These are phyloP conservation scores for Cryptococcus sp. DNA, from an alignment of 1,284 basidiomycete species.

Conservation along the genomic window DNA sequence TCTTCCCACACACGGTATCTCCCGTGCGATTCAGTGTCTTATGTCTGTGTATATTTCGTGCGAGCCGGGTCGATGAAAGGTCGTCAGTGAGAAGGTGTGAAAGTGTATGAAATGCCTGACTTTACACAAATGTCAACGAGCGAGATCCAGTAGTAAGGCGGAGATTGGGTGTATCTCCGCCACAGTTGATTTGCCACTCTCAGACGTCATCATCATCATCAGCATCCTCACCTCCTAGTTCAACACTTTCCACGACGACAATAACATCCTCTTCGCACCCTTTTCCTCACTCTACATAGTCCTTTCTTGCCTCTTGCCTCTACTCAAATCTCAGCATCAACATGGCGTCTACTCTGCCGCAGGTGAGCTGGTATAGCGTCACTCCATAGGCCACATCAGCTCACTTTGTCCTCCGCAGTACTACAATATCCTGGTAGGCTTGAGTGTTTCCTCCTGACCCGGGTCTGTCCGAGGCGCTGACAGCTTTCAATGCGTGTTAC, in stretches of 20 bases:
- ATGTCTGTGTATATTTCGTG: too few relatives aligned
- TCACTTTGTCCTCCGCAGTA: constrained; percentile 31
- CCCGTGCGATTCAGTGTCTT: too few relatives aligned
- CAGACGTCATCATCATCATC: neutral
- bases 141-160: neutral
- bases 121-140: too few relatives aligned
- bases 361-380: constrained; percentile 17
- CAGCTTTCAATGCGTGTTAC: neutral
- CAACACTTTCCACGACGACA: neutral
- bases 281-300: neutral
- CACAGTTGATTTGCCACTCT: neutral
- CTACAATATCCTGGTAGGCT: constrained; percentile 46
- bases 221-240: neutral
- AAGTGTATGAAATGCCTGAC: too few relatives aligned
- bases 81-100: neutral
- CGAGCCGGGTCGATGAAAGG: neutral
- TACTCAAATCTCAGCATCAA: neutral
- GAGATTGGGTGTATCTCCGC: neutral
- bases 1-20: too few relatives aligned
- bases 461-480: neutral
- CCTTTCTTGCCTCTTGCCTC: neutral
- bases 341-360: constrained; percentile 31
- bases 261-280: neutral
- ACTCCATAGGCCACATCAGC: neutral
- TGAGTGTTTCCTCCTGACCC: neutral